Conservation (phyloP, 805 yeast species). For the Tetrapisispora pingtungensis region DNA sequence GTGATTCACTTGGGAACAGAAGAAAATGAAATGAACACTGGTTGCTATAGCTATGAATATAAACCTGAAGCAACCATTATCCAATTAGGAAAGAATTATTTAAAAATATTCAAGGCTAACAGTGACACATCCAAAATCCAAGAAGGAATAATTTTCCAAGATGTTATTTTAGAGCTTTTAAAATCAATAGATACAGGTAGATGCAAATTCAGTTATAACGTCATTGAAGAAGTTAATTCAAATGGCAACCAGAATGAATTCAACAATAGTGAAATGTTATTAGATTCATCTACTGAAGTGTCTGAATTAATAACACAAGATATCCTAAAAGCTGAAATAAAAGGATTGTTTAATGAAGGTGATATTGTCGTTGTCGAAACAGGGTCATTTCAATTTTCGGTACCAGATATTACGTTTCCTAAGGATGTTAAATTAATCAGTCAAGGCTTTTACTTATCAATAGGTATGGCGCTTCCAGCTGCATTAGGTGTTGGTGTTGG, state of each 20-base stretch:
- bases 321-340: constrained; percentile 33
- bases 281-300: too few relatives aligned
- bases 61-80: constrained; percentile 34
- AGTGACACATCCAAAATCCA: constrained; percentile 12
- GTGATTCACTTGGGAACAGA: constrained; percentile 62
- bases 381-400: constrained; percentile 71
- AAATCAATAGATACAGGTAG: too few relatives aligned
- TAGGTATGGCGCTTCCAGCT: constrained; percentile 84
- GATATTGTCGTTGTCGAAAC: constrained; percentile 76
- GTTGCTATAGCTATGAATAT: constrained; percentile 46
- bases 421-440: constrained; percentile 41
- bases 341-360: constrained; percentile 41
- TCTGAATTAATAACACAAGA: constrained; percentile 32
- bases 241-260: too few relatives aligned
- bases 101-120: constrained; percentile 37
- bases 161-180: constrained; percentile 32
- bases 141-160: constrained; percentile 38
- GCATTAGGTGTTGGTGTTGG: constrained; percentile 77
- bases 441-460: constrained; percentile 73
- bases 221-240: too few relatives aligned
- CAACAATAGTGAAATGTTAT: too few relatives aligned
- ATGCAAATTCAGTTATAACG: too few relatives aligned
- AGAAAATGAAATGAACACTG: constrained; percentile 59
- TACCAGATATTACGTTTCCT: constrained; percentile 59
- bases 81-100: constrained; percentile 43